Percentiles rank a stretch among this genome's conserved stretches.
These are phyloP conservation scores for Paxillus involutus DNA, from an alignment of 768 basidiomycete species.

Conservation along the genomic window DNA sequence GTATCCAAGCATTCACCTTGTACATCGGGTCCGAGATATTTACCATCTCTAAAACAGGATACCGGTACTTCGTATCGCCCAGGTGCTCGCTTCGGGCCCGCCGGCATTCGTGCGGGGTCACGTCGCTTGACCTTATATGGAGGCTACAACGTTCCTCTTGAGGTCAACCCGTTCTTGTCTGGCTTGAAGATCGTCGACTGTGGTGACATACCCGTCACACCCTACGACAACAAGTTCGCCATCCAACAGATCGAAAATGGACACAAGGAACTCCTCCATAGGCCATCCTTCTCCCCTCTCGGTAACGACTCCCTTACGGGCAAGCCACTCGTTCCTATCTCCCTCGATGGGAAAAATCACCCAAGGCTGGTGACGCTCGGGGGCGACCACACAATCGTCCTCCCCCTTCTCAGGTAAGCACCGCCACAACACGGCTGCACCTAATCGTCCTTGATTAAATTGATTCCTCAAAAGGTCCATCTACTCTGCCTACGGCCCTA, in stretches of 20 bases:
- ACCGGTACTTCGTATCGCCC: constrained; percentile 77
- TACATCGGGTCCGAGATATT: neutral
- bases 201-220: constrained; percentile 76
- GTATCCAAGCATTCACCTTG: constrained; percentile 13
- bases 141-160: constrained; percentile 75
- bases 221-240: constrained; percentile 73
- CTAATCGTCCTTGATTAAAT: too few relatives aligned
- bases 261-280: constrained; percentile 68
- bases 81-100: constrained; percentile 84
- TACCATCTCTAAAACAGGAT: constrained; percentile 39
- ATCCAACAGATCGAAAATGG: constrained; percentile 75
- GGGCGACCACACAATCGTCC: constrained; percentile 84
- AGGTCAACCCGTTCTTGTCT: constrained; percentile 68
- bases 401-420: constrained; percentile 46
- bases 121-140: constrained; percentile 74
- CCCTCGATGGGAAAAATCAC: constrained; percentile 71
- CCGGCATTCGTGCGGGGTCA: constrained; percentile 78
- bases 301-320: constrained; percentile 65
- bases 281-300: constrained; percentile 58
- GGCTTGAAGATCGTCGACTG: constrained; percentile 75
- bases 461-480: too few relatives aligned
- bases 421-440: too few relatives aligned
- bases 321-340: constrained; percentile 53
- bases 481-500: too few relatives aligned
- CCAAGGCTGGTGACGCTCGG: constrained; percentile 83